phyloP scores from a whole-genome alignment of 495 filamentous ascomycete genomes.

The Alectoria sarmentosa region DNA sequence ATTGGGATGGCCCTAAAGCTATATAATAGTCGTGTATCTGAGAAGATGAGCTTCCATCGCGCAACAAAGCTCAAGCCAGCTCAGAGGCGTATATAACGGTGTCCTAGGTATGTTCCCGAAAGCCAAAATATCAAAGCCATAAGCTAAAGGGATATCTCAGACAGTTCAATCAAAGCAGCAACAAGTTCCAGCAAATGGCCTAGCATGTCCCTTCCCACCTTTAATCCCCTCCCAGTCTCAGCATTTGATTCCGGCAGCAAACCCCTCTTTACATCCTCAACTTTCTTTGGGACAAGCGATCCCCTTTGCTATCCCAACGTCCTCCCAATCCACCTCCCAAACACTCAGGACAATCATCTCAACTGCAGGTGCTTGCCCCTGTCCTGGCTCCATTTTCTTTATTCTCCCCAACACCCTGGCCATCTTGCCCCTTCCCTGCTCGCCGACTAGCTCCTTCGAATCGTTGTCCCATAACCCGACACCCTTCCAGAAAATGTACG shows the following conservation, averaged over 20 bases:
- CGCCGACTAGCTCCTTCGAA: constrained; percentile 22
- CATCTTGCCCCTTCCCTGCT: constrained; percentile 24
- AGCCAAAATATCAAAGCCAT: constrained; percentile 7
- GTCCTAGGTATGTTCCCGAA: neutral
- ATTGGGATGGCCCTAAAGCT: neutral
- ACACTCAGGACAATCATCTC: constrained; percentile 26
- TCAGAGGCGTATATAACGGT: neutral
- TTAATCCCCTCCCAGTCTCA: constrained; percentile 13
- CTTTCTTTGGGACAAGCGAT: constrained; percentile 18
- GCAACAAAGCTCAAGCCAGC: neutral
- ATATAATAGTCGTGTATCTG: neutral
- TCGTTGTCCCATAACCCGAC: constrained; percentile 25
- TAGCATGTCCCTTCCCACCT: neutral
- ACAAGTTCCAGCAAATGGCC: neutral
- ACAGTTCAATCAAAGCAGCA: constrained; percentile 6
- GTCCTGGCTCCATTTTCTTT: constrained; percentile 14
- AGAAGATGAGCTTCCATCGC: neutral
- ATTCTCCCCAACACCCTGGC: constrained; percentile 25
- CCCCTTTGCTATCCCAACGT: constrained; percentile 27
- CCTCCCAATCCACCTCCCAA: constrained; percentile 28
- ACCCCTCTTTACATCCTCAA: neutral
- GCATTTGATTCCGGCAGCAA: constrained; percentile 21
- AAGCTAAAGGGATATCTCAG: neutral
- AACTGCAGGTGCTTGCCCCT: constrained; percentile 6
- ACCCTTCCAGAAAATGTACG: constrained; percentile 26